Evolutionary conservation across 345 rosid genomes (phyloP).

Genomic region (Eucalyptus albens): DNA sequence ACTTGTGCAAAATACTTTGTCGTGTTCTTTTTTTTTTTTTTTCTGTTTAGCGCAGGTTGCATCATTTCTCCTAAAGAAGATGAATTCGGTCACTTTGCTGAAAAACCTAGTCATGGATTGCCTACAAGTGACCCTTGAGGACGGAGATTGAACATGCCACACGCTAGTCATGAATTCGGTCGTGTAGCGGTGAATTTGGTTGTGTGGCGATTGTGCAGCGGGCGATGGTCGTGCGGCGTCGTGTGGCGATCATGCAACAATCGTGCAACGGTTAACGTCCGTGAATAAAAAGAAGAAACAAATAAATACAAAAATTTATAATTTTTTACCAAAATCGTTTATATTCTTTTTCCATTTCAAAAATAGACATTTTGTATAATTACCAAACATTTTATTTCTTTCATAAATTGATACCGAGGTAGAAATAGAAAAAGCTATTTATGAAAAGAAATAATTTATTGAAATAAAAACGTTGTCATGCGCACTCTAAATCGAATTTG

Average conservation of each 20-base stretch:
- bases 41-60: not conserved
- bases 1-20: not conserved
- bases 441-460: no score
- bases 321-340: no score
- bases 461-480: fast-evolving
- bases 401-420: fast-evolving
- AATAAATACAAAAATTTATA: no score
- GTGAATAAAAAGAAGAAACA: no score
- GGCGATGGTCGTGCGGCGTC: fast-evolving
- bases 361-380: no score
- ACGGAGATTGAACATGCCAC: not conserved
- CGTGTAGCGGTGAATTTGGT: no score
- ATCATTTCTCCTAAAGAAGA: not conserved
- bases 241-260: fast-evolving
- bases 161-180: no score
- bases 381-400: no score
- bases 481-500: not conserved
- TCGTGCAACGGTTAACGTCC: no score
- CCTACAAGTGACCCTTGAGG: not conserved
- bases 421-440: no score
- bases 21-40: not conserved
- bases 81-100: not conserved
- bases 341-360: no score
- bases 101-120: not conserved
- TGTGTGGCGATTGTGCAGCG: fast-evolving